A percentile compares a stretch with the other conserved stretches of the same genome.
phyloP scores from a whole-genome alignment of 495 filamentous ascomycete species.

The Penicillium robsamsonii region DNA sequence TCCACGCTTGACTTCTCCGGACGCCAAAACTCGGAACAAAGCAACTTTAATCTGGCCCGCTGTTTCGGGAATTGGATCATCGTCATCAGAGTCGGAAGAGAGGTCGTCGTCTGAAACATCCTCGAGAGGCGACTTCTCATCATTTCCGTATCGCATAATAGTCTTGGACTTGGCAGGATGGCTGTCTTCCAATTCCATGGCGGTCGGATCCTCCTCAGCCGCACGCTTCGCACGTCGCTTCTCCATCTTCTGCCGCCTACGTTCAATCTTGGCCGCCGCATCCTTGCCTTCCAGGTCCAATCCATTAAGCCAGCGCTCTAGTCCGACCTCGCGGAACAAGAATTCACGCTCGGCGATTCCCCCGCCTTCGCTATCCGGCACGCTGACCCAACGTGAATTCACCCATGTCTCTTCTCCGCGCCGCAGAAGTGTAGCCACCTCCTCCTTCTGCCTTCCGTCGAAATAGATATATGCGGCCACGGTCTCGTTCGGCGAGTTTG shows the following conservation, averaged over 20 bases:
- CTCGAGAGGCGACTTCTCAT: conserved; percentile 69
- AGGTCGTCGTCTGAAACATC: conserved; percentile 66
- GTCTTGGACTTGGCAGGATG: conserved; percentile 46
- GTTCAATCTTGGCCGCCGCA: conserved; percentile 85
- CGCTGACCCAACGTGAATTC: conserved; percentile 94
- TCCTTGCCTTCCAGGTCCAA: conserved; percentile 86
- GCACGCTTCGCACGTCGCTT: conserved; percentile 72
- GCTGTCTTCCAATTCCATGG: conserved; percentile 51
- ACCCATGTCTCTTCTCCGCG: conserved; percentile 99
- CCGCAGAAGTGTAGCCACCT: conserved; percentile 90
- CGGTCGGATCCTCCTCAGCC: conserved; percentile 43
- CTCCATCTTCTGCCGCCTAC: conserved; percentile 81
- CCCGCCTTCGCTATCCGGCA: conserved; percentile 85
- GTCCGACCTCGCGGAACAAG: conserved; percentile 92
- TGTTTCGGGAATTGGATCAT: conserved; percentile 89
- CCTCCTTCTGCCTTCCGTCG: conserved; percentile 90
- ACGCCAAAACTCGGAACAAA: conserved; percentile 91
- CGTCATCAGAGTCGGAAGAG: conserved; percentile 70
- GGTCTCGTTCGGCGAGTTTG: conserved; percentile 87
- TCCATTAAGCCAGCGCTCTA: conserved; percentile 94
- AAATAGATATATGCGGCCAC: conserved; percentile 99
- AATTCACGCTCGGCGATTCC: conserved; percentile 96
- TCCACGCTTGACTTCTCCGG: conserved; percentile 93
- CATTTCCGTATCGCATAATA: conserved; percentile 74
- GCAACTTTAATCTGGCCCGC: conserved; percentile 98